A percentile compares a stretch with the other conserved stretches of the same genome.
phyloP scores from a whole-genome alignment of 208 protist species.

The Jaenimonas drosophilae region DNA sequence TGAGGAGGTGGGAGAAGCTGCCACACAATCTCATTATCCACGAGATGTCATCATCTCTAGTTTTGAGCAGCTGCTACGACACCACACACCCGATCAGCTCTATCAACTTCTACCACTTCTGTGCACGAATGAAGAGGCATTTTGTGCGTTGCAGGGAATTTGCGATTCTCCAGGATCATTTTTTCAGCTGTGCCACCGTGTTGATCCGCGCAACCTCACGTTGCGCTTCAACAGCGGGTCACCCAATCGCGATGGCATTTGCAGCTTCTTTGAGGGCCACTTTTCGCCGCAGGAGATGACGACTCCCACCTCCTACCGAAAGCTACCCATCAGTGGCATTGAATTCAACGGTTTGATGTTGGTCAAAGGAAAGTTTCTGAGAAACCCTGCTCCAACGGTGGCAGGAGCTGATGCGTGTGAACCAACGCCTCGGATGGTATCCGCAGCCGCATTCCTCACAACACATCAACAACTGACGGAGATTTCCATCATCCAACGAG shows the following conservation, averaged over 20 bases:
- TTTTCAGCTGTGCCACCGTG: slow-evolving; percentile 52
- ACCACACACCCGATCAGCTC: slow-evolving; percentile 70
- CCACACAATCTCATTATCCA: slow-evolving; percentile 53
- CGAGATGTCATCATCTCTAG: slow-evolving; percentile 47
- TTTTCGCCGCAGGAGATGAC: slow-evolving; percentile 24
- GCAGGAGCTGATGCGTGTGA: no score
- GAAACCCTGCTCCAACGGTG: no score
- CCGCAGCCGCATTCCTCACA: slow-evolving; percentile 37
- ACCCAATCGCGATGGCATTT: slow-evolving; percentile 26
- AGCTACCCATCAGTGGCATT: slow-evolving; percentile 39
- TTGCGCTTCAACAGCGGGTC: slow-evolving; percentile 36
- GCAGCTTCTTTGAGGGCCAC: slow-evolving; percentile 50
- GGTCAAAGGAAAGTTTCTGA: slow-evolving; percentile 1
- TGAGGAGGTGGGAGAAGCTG: slow-evolving; percentile 22
- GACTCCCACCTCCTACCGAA: slow-evolving; percentile 29
- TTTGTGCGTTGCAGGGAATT: slow-evolving; percentile 55
- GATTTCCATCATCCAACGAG: slow-evolving; percentile 21
- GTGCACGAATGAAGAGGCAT: slow-evolving; percentile 46
- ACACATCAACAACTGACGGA: slow-evolving; percentile 37
- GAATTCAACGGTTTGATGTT: slow-evolving; percentile 53
- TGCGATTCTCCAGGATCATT: slow-evolving; percentile 40
- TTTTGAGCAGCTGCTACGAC: slow-evolving; percentile 34
- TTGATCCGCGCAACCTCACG: slow-evolving; percentile 37
- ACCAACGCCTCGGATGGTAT: neutral
- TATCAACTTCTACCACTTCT: slow-evolving; percentile 78